A percentile compares a stretch with the other conserved stretches of the same genome.
phyloP scores from a whole-genome alignment of 1,284 basidiomycete species.

The Rhodofomes roseus region DNA sequence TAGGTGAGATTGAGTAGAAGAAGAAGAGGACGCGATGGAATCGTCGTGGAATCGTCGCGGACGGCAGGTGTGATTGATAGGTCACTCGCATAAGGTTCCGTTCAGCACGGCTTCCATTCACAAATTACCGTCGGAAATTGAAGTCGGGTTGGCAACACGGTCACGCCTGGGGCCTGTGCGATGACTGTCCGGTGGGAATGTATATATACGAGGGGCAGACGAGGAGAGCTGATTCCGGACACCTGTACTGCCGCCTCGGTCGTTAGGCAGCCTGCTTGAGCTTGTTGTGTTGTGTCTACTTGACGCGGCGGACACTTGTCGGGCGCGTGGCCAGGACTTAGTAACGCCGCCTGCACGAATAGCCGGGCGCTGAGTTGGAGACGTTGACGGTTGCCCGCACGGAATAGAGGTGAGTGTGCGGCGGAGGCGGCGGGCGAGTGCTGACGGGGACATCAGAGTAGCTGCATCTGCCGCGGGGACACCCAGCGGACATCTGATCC shows the following conservation, averaged over 20 bases:
- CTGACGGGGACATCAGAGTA: not conserved
- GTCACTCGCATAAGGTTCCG: slow-evolving; percentile 7
- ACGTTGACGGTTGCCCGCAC: not conserved
- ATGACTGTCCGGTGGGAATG: slow-evolving; percentile 7
- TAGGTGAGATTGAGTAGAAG: slow-evolving; percentile 14
- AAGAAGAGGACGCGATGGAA: slow-evolving; percentile 22
- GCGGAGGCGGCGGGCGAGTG: not conserved
- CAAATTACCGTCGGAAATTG: slow-evolving; percentile 22
- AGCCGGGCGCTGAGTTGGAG: not conserved
- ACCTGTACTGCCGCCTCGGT: slow-evolving; percentile 2
- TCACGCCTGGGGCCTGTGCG: slow-evolving; percentile 6
- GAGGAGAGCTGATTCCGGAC: slow-evolving; percentile 2
- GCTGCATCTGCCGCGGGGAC: not conserved
- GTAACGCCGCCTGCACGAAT: not conserved
- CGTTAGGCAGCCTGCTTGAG: not conserved
- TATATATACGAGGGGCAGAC: slow-evolving; percentile 2
- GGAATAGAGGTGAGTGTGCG: not conserved
- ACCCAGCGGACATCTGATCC: not conserved
- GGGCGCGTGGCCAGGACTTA: not conserved
- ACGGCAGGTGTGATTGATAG: slow-evolving; percentile 29
- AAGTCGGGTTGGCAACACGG: slow-evolving; percentile 12
- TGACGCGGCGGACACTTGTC: slow-evolving; percentile 1
- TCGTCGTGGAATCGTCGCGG: slow-evolving; percentile 27
- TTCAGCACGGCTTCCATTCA: slow-evolving; percentile 7
- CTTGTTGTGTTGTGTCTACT: not conserved